Conservation (phyloP, 768 basidiomycete genomes). For the Butyriboletus loyo region DNA sequence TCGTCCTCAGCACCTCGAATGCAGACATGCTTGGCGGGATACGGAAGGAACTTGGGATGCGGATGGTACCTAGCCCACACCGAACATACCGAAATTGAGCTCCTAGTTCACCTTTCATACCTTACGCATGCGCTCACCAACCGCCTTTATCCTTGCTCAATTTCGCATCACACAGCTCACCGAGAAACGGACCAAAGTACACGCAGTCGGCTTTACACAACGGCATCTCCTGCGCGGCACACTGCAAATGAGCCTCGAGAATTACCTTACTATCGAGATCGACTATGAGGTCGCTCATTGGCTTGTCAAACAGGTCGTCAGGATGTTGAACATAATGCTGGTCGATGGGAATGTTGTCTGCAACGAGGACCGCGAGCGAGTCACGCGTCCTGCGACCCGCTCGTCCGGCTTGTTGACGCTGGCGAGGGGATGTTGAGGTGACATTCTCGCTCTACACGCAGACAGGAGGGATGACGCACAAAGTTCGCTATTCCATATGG, state of each 20-base stretch:
- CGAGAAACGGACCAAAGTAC: conserved; percentile 69
- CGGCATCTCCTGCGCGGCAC: conserved; percentile 86
- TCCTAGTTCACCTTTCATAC: neutral
- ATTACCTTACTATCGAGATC: conserved; percentile 74
- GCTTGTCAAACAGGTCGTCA: conserved; percentile 62
- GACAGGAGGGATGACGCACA: conserved; percentile 40
- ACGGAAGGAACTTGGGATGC: conserved; percentile 74
- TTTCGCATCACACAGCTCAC: conserved; percentile 56
- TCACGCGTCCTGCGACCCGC: conserved; percentile 81
- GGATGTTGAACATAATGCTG: conserved; percentile 71
- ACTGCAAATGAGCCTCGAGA: conserved; percentile 84
- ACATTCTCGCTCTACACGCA: neutral
- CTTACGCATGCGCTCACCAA: conserved; percentile 48
- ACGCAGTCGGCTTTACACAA: conserved; percentile 56
- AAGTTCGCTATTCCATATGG: conserved; percentile 78
- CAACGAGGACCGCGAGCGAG: conserved; percentile 71
- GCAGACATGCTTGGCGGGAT: conserved; percentile 67
- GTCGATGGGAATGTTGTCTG: conserved; percentile 68
- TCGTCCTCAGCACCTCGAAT: conserved; percentile 80
- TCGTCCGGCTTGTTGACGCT: conserved; percentile 89
- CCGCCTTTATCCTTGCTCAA: conserved; percentile 73
- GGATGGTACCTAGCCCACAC: conserved; percentile 65
- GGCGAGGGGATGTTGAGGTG: neutral
- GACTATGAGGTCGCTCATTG: conserved; percentile 60
- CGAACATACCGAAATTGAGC: neutral